phyloP scores from a whole-genome alignment of 352 stramenopile genomes.

The Globisporangium parvum region DNA sequence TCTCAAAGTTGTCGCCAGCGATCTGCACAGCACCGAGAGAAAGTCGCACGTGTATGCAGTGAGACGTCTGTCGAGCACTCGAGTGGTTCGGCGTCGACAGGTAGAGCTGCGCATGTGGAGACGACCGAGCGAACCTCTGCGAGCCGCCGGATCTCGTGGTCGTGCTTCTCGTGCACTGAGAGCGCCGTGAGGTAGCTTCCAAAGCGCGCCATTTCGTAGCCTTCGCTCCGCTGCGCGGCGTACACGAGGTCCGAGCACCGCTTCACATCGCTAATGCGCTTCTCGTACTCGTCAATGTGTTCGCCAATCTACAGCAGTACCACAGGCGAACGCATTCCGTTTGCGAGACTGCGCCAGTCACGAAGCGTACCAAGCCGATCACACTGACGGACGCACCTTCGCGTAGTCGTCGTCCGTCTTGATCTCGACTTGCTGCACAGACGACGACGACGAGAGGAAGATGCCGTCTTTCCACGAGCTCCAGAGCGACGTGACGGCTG shows the following conservation, averaged over 20 bases:
- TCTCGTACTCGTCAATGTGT: conserved; percentile 84
- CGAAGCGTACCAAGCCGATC: no score
- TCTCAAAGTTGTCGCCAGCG: conserved; percentile 79
- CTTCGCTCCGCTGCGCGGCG: conserved; percentile 66
- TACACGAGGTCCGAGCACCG: conserved; percentile 82
- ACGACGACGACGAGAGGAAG: conserved; percentile 56
- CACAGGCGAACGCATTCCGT: no score
- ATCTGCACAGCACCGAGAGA: conserved; percentile 22
- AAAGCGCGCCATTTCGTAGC: conserved; percentile 84
- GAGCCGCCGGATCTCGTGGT: conserved; percentile 69
- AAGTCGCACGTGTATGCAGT: not conserved
- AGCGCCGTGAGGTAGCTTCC: conserved; percentile 77
- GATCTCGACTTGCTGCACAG: conserved; percentile 82
- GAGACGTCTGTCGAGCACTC: no score
- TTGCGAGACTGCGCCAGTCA: not conserved
- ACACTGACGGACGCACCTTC: conserved; percentile 25
- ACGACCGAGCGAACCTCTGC: conserved; percentile 32
- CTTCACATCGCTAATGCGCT: conserved; percentile 75
- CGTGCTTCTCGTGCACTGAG: conserved; percentile 66
- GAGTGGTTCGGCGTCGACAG: not conserved
- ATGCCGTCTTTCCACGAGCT: conserved; percentile 78
- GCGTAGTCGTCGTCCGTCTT: conserved; percentile 85
- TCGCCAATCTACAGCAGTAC: conserved; percentile 57
- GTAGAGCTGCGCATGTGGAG: not conserved
- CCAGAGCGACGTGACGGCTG: conserved; percentile 73